Evolutionary conservation across 345 rosid genomes (phyloP), one percentile per base, ranked within the genome.

Genomic region (Excoecaria agallocha): DNA sequence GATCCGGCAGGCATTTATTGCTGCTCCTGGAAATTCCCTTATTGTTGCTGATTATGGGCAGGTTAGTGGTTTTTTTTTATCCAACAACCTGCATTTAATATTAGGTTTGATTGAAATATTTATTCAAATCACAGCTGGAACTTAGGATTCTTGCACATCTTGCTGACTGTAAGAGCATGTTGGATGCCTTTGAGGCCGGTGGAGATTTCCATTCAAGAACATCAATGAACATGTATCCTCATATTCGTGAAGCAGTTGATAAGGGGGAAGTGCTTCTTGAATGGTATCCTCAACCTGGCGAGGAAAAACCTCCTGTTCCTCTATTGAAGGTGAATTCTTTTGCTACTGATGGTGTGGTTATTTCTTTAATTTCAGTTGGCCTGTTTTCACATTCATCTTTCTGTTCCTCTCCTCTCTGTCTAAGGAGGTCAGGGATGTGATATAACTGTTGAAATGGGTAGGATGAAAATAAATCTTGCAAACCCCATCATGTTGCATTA

Each of bases 121-220:
- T 70, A 38, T 79, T 74, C 67, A 59, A 69, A 25, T 78, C 66
- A 77, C 90, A 95, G 98, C 87, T 93, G 85, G 99, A 95, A 84
- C 98, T 95, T 70, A 86, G 99, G 83, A 90, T 95, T 85, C 89
- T 95, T 62, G 99, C 99, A 65, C 99, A 95, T 87, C 91, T 95
- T 72, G 86, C 98, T 71, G 71, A 89, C 74, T 95, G 99, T 74
- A 80, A 87, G 83, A 95, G 99, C 82, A 95, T 95, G 99, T 79
- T 93, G 91, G 87, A 93, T 73, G 99, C 99, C 74, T 95, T 95
- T 78, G 75, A 87, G 84, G 99, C 98, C 68, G 98, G 99, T 38
- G 99, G 99, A 68, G 99, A 95, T 82, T 93, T 93, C 75, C 99
- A 93, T 82, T 95, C 99, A 49, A 91, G 99, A 83, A 93, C 98